Evolutionary conservation across 75 land plant genomes (phyloP).

Genomic region (Picea glauca): DNA sequence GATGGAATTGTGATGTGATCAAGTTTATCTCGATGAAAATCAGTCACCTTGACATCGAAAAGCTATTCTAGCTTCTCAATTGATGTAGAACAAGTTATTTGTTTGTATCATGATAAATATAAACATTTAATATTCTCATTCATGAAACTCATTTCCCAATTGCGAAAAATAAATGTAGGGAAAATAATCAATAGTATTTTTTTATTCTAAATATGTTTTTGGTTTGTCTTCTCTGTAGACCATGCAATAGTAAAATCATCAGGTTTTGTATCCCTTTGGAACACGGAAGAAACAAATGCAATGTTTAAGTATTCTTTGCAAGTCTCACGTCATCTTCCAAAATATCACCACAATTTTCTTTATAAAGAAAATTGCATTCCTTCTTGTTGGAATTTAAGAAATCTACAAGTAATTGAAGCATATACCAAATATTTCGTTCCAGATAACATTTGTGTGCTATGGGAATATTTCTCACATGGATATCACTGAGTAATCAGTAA

Average conservation of each 20-base stretch:
- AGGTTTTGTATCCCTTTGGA: slow-evolving; percentile 38
- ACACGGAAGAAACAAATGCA: slow-evolving; percentile 79
- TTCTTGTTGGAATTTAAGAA: too few species aligned
- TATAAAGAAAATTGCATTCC: too few species aligned
- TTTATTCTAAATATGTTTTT: not conserved
- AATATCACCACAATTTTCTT: too few species aligned
- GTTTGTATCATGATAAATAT: slow-evolving; percentile 71
- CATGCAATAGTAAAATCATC: not conserved
- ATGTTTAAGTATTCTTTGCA: slow-evolving; percentile 86
- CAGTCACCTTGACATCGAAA: too few species aligned
- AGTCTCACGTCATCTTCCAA: slow-evolving; percentile 6
- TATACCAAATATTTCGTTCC: too few species aligned
- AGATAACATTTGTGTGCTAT: too few species aligned
- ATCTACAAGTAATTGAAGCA: too few species aligned
- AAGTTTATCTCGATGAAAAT: too few species aligned
- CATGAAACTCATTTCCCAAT: slow-evolving; percentile 91
- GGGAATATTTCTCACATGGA: too few species aligned
- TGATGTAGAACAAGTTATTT: slow-evolving; percentile 67
- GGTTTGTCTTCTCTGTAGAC: not conserved
- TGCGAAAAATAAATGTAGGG: slow-evolving; percentile 80
- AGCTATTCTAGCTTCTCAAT: not conserved
- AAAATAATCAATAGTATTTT: slow-evolving; percentile 60
- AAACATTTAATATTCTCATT: slow-evolving; percentile 65
- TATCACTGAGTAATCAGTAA: too few species aligned
- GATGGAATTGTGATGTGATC: too few species aligned